Percentiles rank a stretch among this genome's conserved stretches.
Evolutionary conservation across 129 eudicot genomes (phyloP).

Genomic region (Oenanthe sinensis): DNA sequence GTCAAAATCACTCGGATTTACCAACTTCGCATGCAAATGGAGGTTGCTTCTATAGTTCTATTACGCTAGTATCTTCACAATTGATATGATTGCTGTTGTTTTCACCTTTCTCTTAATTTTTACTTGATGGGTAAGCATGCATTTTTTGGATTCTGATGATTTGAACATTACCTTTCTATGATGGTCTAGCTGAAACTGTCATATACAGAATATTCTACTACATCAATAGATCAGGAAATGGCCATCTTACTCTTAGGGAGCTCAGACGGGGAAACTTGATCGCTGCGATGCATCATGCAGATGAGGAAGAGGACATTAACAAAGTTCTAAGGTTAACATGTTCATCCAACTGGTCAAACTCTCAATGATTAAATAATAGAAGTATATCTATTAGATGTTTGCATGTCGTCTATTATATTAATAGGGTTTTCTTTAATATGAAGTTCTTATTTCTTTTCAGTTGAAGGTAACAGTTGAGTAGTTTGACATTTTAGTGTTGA

Average conservation of each 20-base stretch:
- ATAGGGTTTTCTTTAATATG: too few species aligned
- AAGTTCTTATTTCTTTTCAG: neutral
- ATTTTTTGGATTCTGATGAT: conserved; percentile 5
- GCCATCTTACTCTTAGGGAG: conserved; percentile 59
- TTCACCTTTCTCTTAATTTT: neutral
- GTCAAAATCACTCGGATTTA: neutral
- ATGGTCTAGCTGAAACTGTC: conserved; percentile 60
- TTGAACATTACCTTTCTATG: conserved; percentile 11
- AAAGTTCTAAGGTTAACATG: conserved; percentile 47
- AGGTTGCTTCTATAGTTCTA: neutral
- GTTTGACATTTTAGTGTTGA: neutral
- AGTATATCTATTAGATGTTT: neutral
- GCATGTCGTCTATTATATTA: neutral
- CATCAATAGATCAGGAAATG: conserved; percentile 55
- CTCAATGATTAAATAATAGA: neutral
- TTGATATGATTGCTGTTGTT: neutral
- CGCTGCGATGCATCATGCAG: conserved; percentile 59
- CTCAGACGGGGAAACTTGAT: conserved; percentile 51
- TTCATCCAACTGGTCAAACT: neutral
- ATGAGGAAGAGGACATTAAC: conserved; percentile 73
- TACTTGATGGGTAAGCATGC: neutral
- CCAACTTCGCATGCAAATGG: neutral
- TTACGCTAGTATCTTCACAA: neutral
- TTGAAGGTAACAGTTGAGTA: neutral
- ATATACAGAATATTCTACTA: conserved; percentile 69